Evolutionary conservation across 202 grass and related monocot genomes (phyloP).

Genomic region (Cymbopogon flexuosus): DNA sequence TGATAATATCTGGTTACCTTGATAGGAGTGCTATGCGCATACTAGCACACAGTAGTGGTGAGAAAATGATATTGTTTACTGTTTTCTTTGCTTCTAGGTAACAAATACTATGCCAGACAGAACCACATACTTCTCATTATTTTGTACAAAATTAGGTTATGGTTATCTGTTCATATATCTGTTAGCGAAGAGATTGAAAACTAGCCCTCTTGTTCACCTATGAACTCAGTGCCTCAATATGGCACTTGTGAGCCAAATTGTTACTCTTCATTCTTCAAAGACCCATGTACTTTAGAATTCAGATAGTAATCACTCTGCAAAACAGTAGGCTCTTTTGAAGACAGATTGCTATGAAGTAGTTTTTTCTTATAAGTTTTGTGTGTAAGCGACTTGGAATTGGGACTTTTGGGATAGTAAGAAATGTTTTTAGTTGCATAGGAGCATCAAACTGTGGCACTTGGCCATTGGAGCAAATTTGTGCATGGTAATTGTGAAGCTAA

Average conservation of each 20-base stretch:
- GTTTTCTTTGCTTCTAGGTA: not conserved
- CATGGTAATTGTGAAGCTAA: slow-evolving; percentile 15
- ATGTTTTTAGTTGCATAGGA: slow-evolving; percentile 7
- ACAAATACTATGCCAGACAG: not conserved
- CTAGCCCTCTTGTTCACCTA: not conserved
- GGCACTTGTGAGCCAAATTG: not conserved
- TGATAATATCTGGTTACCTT: not conserved
- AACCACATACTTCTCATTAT: not conserved
- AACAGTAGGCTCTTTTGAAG: not conserved
- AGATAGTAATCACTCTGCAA: not conserved
- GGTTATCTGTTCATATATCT: not conserved
- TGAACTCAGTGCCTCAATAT: not conserved
- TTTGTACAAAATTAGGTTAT: not conserved
- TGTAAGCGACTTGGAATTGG: not conserved
- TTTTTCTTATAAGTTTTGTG: not conserved
- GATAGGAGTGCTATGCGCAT: not conserved
- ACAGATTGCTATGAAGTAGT: not conserved
- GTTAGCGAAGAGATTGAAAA: not conserved
- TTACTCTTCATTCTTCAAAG: not conserved
- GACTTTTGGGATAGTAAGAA: slow-evolving; percentile 1
- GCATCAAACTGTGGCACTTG: not conserved
- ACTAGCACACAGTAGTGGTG: not conserved
- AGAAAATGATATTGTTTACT: not conserved
- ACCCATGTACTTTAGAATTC: not conserved
- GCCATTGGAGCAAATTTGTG: not conserved